Percentiles rank a stretch among this genome's conserved stretches.
phyloP scores from a whole-genome alignment of 768 basidiomycete genomes.

The Tylopilus balloui region DNA sequence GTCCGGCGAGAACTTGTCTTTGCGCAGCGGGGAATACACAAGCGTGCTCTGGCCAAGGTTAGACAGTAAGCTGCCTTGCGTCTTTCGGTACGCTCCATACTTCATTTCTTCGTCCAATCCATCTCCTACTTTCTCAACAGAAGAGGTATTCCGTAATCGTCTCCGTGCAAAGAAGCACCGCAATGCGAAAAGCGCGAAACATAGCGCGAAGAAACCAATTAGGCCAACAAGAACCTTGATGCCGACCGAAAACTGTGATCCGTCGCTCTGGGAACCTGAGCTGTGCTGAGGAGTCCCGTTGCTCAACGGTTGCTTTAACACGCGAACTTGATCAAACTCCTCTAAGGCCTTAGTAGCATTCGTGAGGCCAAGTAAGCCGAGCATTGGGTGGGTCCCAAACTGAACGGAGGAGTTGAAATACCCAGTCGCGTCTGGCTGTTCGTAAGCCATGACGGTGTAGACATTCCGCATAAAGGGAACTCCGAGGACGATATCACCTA shows the following conservation, averaged over 20 bases:
- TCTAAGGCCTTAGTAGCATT: conserved; percentile 55
- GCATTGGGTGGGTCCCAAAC: conserved; percentile 33
- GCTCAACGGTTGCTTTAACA: conserved; percentile 57
- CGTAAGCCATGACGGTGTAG: conserved; percentile 74
- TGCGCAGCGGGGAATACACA: conserved; percentile 36
- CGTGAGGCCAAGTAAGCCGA: conserved; percentile 64
- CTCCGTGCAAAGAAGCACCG: conserved; percentile 49
- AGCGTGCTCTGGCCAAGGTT: conserved; percentile 30
- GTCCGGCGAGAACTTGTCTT: conserved; percentile 20
- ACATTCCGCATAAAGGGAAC: conserved; percentile 74
- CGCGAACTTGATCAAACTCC: conserved; percentile 68
- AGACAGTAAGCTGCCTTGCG: conserved; percentile 25
- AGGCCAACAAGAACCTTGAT: conserved; percentile 60
- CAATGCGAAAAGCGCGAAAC: conserved; percentile 47
- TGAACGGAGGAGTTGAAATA: conserved; percentile 35
- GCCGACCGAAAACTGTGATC: conserved; percentile 50
- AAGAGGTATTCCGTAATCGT: conserved; percentile 24
- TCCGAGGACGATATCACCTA: conserved; percentile 73
- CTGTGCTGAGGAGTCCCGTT: conserved; percentile 10
- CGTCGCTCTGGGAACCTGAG: conserved; percentile 12
- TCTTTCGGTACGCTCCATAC: conserved; percentile 35
- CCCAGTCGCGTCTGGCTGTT: conserved; percentile 42
- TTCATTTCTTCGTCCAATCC: conserved; percentile 11
- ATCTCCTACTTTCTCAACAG: conserved; percentile 13
- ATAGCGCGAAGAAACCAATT: conserved; percentile 53